Conservation (phyloP, 345 rosid species). For the Syzygium grande region DNA sequence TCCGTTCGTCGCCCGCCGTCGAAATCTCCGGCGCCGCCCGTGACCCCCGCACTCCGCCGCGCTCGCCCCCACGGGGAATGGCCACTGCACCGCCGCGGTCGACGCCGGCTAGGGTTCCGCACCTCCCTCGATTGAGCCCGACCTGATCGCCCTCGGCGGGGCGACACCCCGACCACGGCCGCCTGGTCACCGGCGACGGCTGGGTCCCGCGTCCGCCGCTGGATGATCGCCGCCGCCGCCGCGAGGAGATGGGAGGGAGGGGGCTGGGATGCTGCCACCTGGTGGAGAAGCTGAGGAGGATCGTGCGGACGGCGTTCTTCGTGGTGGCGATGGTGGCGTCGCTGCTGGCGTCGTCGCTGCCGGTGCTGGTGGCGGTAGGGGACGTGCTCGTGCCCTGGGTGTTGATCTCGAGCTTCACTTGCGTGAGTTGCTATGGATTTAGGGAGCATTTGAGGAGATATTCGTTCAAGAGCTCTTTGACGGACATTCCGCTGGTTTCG, state of each 20-base stretch:
- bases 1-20: background rate
- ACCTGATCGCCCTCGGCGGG: background rate
- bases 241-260: constrained; percentile 26
- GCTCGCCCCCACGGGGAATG: constrained; percentile 3
- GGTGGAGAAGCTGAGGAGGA: constrained; percentile 61
- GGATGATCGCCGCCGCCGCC: background rate
- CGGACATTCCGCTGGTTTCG: constrained; percentile 82
- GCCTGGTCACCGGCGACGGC: background rate
- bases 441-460: constrained; percentile 55
- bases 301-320: constrained; percentile 62
- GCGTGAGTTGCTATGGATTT: constrained; percentile 56
- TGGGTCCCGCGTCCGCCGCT: background rate
- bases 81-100: constrained; percentile 8
- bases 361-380: constrained; percentile 67
- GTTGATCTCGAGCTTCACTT: constrained; percentile 69
- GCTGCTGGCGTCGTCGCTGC: constrained; percentile 68
- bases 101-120: constrained; percentile 17
- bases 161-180: background rate
- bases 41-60: background rate
- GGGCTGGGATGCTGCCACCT: constrained; percentile 21
- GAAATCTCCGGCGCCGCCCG: constrained; percentile 9
- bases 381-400: constrained; percentile 61
- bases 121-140: constrained; percentile 2
- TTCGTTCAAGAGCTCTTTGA: constrained; percentile 67
- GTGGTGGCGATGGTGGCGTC: constrained; percentile 92